Evolutionary conservation across 2,329 filamentous ascomycete species (phyloP), one percentile per base, ranked within the genome.

Genomic region (Sporothrix variecibatus): DNA sequence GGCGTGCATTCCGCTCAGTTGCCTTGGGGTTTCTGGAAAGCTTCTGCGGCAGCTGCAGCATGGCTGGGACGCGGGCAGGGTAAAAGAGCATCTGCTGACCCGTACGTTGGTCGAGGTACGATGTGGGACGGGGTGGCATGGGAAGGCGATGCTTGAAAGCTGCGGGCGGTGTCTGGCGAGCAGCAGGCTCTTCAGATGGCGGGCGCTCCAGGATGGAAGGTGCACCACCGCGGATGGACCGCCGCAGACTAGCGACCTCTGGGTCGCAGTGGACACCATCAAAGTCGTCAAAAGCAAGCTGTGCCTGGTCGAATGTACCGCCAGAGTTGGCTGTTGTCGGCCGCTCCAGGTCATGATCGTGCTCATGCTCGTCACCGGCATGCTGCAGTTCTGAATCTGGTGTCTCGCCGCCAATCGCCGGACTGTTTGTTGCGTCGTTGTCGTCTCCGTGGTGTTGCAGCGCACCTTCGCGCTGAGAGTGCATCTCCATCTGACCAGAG

Each of bases 1-100:
- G 90, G 72, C 93, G 89, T 77, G 91, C 88, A 73, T 94, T 91
- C 73, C 91, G 87, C 5, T 90, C 87, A 11, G 86, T 83, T 2
- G 88, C 84, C 72, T 92, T 88, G 9, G 92, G 90, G 71, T 90
- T 87, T 78, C 91, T 93, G 0, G 95, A 97, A 70, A 98, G 84
- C 78, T 94, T 93, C 62, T 94, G 94, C 0, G 96, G 96, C 15
- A 99, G 85, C 78, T 97, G 98, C 74, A 99, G 87, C 91, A 97
- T 95, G 76, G 93, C 91, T 2, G 96, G 96, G 2, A 99, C 96
- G 0, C 94, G 95, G 2, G 96, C 96, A 17, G 96, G 96, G 81
- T 99, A 99, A 82, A 92, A 98, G 11, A 97, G 90, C 93, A 98
- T 97, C 78, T 91, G 86, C 77, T 95, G 90, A 4, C 90, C 92